Evolutionary conservation across 179 eudicot species (phyloP).

Genomic region (Nepenthes alata): DNA sequence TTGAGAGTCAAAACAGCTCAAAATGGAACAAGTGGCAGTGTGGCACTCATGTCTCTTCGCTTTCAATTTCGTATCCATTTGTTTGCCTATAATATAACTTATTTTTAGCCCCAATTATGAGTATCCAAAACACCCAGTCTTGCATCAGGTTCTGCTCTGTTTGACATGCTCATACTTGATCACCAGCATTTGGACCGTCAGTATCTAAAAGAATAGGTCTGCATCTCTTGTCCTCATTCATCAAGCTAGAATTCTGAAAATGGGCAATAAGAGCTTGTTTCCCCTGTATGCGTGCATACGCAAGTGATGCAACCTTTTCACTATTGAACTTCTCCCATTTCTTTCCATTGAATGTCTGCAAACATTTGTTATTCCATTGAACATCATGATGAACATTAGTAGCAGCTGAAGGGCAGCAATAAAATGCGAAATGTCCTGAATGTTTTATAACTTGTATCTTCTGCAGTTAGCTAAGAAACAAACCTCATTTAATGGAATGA

Average conservation of each 20-base stretch:
- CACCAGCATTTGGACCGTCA: constrained; percentile 76
- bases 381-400: background rate
- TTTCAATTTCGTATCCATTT: too few relatives aligned
- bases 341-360: constrained; percentile 70
- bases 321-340: constrained; percentile 98
- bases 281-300: constrained; percentile 88
- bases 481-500: constrained; percentile 59
- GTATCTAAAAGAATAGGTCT: constrained; percentile 75
- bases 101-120: too few relatives aligned
- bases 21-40: too few relatives aligned
- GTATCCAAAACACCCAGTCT: too few relatives aligned
- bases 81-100: too few relatives aligned
- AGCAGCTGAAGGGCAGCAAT: background rate
- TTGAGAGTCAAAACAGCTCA: too few relatives aligned
- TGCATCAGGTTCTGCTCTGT: background rate
- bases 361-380: background rate
- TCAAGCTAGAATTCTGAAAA: constrained; percentile 93
- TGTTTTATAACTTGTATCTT: background rate
- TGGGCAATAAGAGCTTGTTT: constrained; percentile 76
- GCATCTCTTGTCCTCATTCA: constrained; percentile 94
- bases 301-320: constrained; percentile 87
- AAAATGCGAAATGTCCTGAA: background rate
- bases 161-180: constrained; percentile 41
- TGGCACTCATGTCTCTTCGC: too few relatives aligned
- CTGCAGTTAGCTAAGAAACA: constrained; percentile 2